phyloP scores from a whole-genome alignment of 176 grass and related monocot species.

The Aegilops umbellulata region DNA sequence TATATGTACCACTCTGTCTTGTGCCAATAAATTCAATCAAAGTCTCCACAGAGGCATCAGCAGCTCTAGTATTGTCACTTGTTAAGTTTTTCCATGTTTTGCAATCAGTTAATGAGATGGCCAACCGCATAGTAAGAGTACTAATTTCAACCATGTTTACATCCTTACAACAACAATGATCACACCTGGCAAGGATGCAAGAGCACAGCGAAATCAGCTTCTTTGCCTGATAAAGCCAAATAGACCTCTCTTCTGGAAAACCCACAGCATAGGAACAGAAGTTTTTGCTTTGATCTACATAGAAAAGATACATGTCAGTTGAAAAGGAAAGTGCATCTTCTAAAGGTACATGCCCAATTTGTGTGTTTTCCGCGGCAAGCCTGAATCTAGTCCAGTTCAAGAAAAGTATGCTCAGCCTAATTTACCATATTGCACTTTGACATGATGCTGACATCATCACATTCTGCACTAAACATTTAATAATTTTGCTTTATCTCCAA shows the following conservation, averaged over 20 bases:
- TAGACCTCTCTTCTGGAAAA: slow-evolving; percentile 63
- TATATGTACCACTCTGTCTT: slow-evolving; percentile 58
- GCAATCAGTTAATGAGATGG: slow-evolving; percentile 77
- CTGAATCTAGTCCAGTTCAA: slow-evolving; percentile 3
- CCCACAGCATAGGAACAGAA: slow-evolving; percentile 76
- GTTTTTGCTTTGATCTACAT: slow-evolving; percentile 72
- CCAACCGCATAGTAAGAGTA: slow-evolving; percentile 69
- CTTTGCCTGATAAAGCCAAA: slow-evolving; percentile 87
- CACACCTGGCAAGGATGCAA: slow-evolving; percentile 70
- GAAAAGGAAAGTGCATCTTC: background rate
- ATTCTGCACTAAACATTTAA: slow-evolving; percentile 7
- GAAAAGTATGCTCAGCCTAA: background rate
- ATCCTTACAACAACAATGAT: slow-evolving; percentile 48
- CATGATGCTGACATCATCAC: background rate
- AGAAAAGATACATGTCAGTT: slow-evolving; percentile 42
- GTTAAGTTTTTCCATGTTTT: slow-evolving; percentile 78
- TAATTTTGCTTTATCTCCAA: background rate
- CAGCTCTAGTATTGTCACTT: slow-evolving; percentile 40
- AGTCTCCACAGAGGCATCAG: slow-evolving; percentile 53
- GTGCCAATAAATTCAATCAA: slow-evolving; percentile 72
- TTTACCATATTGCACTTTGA: slow-evolving; percentile 1
- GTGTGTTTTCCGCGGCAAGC: background rate
- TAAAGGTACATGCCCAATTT: background rate
- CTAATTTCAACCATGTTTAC: slow-evolving; percentile 51
- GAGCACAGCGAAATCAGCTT: slow-evolving; percentile 81